These are phyloP conservation scores for Kalaharituber pfeilii DNA, from an alignment of 2,329 filamentous ascomycete species.

Conservation along the genomic window DNA sequence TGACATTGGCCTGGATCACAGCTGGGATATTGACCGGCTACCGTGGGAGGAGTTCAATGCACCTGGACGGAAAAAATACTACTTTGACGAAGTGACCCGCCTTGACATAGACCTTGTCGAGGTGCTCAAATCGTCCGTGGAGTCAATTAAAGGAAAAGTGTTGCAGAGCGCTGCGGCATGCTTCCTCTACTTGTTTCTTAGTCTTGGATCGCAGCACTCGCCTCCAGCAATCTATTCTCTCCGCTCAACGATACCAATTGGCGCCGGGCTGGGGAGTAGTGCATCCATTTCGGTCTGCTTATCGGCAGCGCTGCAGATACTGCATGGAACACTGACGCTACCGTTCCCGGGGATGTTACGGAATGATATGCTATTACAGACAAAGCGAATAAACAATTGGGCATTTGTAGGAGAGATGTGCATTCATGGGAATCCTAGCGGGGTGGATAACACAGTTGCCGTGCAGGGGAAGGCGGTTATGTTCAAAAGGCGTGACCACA, in stretches of 20 bases:
- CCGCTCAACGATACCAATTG: conserved; percentile 83
- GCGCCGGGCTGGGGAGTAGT: conserved; percentile 78
- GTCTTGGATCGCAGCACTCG: conserved; percentile 60
- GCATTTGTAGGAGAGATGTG: conserved; percentile 94
- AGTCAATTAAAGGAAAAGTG: conserved; percentile 59
- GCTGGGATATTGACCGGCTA: conserved; percentile 82
- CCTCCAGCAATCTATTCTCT: conserved; percentile 75
- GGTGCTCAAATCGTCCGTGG: conserved; percentile 64
- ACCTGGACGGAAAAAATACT: conserved; percentile 77
- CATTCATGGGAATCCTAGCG: conserved; percentile 91
- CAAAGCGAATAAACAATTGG: conserved; percentile 95
- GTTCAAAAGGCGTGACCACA: conserved; percentile 65
- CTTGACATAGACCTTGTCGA: conserved; percentile 69
- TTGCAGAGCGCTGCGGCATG: conserved; percentile 65
- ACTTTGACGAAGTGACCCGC: conserved; percentile 72
- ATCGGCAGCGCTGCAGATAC: conserved; percentile 64
- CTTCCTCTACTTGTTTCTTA: conserved; percentile 87
- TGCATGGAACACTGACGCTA: conserved; percentile 72
- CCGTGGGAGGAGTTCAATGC: conserved; percentile 72
- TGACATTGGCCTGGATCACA: conserved; percentile 76
- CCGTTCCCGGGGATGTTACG: conserved; percentile 82
- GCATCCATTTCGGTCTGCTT: conserved; percentile 88
- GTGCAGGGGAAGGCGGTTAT: conserved; percentile 87
- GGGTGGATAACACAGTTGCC: conserved; percentile 91
- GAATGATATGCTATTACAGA: conserved; percentile 71